These are phyloP conservation scores for Phytophthora podocarpi DNA, from an alignment of 352 stramenopile genomes.

Conservation along the genomic window DNA sequence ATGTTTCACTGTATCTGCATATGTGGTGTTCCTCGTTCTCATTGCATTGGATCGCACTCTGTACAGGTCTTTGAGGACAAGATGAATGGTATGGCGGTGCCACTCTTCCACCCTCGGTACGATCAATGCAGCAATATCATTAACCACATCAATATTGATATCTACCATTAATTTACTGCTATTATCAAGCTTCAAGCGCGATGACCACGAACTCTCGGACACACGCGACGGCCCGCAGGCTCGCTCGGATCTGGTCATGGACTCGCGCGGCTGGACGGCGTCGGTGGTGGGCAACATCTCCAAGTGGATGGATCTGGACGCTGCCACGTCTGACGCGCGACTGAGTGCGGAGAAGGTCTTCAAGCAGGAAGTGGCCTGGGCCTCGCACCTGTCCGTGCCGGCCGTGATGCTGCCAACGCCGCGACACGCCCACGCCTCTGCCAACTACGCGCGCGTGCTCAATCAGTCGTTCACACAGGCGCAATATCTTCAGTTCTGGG, in stretches of 20 bases:
- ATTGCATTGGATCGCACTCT: constrained; percentile 1
- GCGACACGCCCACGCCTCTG: constrained; percentile 41
- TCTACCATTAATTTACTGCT: background rate
- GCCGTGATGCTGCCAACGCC: constrained; percentile 93
- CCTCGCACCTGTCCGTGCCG: constrained; percentile 94
- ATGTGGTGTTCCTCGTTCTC: background rate
- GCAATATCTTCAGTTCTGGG: constrained; percentile 90
- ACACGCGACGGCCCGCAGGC: constrained; percentile 58
- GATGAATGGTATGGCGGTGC: constrained; percentile 76
- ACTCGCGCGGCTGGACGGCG: constrained; percentile 85
- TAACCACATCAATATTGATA: background rate
- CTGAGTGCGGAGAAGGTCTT: constrained; percentile 76
- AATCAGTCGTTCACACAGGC: constrained; percentile 77
- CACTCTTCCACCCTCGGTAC: constrained; percentile 85
- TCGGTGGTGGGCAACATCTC: constrained; percentile 82
- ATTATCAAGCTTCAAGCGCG: constrained; percentile 63
- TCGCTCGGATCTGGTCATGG: constrained; percentile 82
- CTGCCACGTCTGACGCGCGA: constrained; percentile 39
- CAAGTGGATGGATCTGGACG: constrained; percentile 82
- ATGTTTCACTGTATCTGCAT: background rate
- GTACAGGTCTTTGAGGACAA: constrained; percentile 74
- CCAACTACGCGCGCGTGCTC: constrained; percentile 89
- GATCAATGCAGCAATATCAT: background rate
- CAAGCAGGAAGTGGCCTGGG: constrained; percentile 95
- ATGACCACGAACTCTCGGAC: constrained; percentile 67